Base-by-base conservation (phyloP, 176 grass and related monocot species). In the Elaeis guineensis region DNA sequence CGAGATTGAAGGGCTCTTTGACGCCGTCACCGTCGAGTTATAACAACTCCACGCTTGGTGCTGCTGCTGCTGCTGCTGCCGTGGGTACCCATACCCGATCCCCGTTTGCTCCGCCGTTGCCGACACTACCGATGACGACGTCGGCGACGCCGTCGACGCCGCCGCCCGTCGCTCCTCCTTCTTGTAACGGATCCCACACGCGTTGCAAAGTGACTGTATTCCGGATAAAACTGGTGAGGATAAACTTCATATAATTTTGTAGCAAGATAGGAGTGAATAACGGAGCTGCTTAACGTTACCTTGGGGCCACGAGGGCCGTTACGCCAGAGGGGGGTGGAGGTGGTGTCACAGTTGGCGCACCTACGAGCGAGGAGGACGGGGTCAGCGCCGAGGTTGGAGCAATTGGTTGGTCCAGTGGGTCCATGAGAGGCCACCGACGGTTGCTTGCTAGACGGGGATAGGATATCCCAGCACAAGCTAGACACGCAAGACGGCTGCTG, bases 291-390 rank as follows among this genome's bases (percentile, higher is more conserved):
- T 14, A 44, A 70, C 69, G 25, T 39, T 63, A 95, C 91, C 86
- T 96, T 96, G 32, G 91, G 91, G 23, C 91, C 91, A 52, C 86
- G 80, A 17, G 91, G 91, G 0, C 91, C 91, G 67, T 96, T 96
- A 77, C 91, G 66, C 91, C 91, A 96, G 19, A 96, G 80, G 28
- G 91, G 91, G 7, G 91, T 96, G 29, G 86, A 90, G 14, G 91
- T 73, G 0, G 91, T 96, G 75, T 90, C 91, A 69, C 91, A 96
- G 78, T 96, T 90, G 53, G 91, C 83, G 65, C 91, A 96, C 22
- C 91, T 79, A 63, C 91, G 83, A 54, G 79, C 64, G 5, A 51
- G 49, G 11, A 59, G 79, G 60, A 53, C 59, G 5, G 71, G 69
- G 18, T 52, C 76, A 12, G 59, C 75, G 2, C 63, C 19, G 8